These are phyloP conservation scores for Coemansia sp. DNA, from an alignment of 192 early-diverging fungal genomes.

Conservation along the genomic window DNA sequence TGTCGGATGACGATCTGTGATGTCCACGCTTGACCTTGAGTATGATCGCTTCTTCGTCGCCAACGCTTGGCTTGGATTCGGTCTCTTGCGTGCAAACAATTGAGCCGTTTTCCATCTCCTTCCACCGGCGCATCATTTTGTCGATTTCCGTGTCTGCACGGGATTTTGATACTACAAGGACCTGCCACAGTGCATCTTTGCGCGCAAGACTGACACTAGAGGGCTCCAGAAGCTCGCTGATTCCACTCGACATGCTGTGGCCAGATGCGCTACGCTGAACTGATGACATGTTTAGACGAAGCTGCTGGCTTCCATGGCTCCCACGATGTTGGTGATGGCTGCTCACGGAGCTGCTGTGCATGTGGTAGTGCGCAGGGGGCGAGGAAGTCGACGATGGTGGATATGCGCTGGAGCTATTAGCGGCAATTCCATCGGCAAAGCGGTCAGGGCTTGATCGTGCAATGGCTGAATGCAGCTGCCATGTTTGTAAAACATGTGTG, in stretches of 20 bases:
- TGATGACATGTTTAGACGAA: conserved; percentile 36
- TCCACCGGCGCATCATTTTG: conserved; percentile 52
- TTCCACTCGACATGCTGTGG: conserved; percentile 50
- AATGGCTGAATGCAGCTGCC: conserved; percentile 25
- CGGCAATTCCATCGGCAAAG: conserved; percentile 10
- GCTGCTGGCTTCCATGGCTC: conserved; percentile 29
- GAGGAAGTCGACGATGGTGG: conserved; percentile 52
- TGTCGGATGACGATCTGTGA: conserved; percentile 46
- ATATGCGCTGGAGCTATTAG: conserved; percentile 13
- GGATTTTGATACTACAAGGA: conserved; percentile 51
- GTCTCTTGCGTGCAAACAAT: conserved; percentile 41
- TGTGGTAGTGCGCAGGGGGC: conserved; percentile 28
- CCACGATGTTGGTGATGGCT: conserved; percentile 12
- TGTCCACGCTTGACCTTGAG: conserved; percentile 56
- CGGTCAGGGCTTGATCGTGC: conserved; percentile 45
- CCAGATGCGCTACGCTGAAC: conserved; percentile 52
- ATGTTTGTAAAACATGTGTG: conserved; percentile 13
- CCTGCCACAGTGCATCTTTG: conserved; percentile 54
- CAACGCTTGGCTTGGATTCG: conserved; percentile 35
- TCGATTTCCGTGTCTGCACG: conserved; percentile 51
- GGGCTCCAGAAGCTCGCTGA: conserved; percentile 55
- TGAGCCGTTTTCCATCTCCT: conserved; percentile 35
- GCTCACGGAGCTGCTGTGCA: background rate
- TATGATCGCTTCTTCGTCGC: conserved; percentile 53
- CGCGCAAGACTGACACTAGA: conserved; percentile 51